A percentile compares a stretch with the other conserved stretches of the same genome.
Evolutionary conservation across 2,329 filamentous ascomycete genomes (phyloP).

Genomic region (Tolypocladium tropicale): DNA sequence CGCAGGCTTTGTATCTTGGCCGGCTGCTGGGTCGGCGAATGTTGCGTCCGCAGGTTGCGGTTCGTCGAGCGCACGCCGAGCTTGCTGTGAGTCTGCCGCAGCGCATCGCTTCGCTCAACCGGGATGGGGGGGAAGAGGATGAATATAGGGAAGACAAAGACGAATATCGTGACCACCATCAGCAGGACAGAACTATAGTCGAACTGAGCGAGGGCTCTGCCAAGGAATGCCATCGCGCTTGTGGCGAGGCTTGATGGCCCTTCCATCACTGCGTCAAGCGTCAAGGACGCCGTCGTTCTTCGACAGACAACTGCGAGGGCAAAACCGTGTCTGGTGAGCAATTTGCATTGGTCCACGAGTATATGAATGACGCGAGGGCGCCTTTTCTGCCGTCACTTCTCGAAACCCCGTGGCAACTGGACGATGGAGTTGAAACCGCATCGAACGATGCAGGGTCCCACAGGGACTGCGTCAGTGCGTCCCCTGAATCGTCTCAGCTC

Average conservation of each 20-base stretch:
- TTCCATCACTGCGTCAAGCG: not conserved
- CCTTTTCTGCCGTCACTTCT: not conserved
- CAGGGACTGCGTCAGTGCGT: not conserved
- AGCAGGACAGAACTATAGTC: constrained; percentile 25
- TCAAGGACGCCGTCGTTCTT: not conserved
- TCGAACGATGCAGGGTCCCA: not conserved
- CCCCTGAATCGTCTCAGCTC: not conserved
- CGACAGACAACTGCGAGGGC: not conserved
- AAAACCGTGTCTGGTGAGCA: not conserved
- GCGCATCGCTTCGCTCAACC: constrained; percentile 40
- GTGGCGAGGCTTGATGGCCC: not conserved
- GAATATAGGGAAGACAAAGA: constrained; percentile 43
- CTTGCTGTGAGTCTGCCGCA: constrained; percentile 42
- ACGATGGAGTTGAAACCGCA: not conserved
- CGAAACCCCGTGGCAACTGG: not conserved
- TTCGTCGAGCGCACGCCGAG: constrained; percentile 29
- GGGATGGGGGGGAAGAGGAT: constrained; percentile 44
- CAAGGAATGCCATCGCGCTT: constrained; percentile 11
- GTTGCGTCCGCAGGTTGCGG: constrained; percentile 25
- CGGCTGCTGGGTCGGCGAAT: constrained; percentile 10
- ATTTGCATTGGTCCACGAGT: not conserved
- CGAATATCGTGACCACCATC: constrained; percentile 32
- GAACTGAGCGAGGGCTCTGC: constrained; percentile 12
- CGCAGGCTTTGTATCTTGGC: constrained; percentile 51
- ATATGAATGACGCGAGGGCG: not conserved